phyloP scores from a whole-genome alignment of 306 rosid species.

The Glycyrrhiza uralensis region DNA sequence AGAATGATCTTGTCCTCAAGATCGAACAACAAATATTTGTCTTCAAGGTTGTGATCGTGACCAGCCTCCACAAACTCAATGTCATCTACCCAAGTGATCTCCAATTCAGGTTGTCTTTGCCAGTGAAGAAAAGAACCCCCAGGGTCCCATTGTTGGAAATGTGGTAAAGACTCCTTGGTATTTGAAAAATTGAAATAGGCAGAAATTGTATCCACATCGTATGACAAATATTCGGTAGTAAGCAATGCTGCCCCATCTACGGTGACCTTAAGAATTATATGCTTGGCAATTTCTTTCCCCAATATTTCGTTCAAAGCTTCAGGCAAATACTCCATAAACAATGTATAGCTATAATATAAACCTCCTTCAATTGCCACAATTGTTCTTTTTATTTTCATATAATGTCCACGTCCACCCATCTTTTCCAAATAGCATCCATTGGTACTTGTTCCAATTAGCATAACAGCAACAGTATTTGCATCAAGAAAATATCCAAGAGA shows the following conservation, averaged over 20 bases:
- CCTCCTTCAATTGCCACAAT: conserved; percentile 73
- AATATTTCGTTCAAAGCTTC: conserved; percentile 68
- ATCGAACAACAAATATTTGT: no score
- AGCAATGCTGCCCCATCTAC: conserved; percentile 84
- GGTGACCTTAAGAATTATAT: conserved; percentile 61
- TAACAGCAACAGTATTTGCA: conserved; percentile 74
- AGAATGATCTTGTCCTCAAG: no score
- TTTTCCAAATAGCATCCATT: conserved; percentile 88
- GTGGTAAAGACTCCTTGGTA: no score
- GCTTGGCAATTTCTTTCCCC: conserved; percentile 69
- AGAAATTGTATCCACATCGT: conserved; percentile 51
- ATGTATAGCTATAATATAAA: conserved; percentile 58
- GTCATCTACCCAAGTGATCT: no score
- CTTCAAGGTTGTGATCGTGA: no score
- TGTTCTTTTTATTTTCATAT: conserved; percentile 55
- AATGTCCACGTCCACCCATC: conserved; percentile 54
- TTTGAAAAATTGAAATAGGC: no score
- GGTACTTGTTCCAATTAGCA: conserved; percentile 76
- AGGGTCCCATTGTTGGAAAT: no score
- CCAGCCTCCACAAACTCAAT: no score
- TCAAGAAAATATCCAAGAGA: conserved; percentile 79
- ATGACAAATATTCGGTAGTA: conserved; percentile 62
- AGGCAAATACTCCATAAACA: conserved; percentile 63
- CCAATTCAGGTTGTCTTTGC: no score
- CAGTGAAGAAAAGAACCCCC: no score